A percentile compares a stretch with the other conserved stretches of the same genome.
Conservation (phyloP, 2,329 filamentous ascomycete species). For the Dactylellina sp. region DNA sequence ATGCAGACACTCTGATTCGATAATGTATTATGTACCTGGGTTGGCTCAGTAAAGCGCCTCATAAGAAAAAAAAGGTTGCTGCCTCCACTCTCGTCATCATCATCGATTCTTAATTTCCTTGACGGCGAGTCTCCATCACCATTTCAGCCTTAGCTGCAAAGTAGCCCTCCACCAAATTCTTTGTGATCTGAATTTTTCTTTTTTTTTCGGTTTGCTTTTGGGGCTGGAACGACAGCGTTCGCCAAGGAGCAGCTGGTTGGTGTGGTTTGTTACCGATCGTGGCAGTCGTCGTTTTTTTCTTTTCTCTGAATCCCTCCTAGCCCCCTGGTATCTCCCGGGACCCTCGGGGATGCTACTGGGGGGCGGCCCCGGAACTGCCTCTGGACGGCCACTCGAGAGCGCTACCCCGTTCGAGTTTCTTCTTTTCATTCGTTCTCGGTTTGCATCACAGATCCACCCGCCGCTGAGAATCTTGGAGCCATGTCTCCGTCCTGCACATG, state of each 20-base stretch:
- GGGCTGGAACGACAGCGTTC: constrained; percentile 25
- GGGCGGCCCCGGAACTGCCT: neutral
- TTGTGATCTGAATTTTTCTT: constrained; percentile 24
- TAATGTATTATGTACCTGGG: constrained; percentile 4
- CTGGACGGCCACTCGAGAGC: neutral
- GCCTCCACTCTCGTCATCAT: constrained; percentile 47
- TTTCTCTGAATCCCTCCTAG: neutral
- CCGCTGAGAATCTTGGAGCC: neutral
- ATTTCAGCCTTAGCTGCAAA: constrained; percentile 50
- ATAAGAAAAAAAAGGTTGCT: constrained; percentile 25
- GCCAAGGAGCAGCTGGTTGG: constrained; percentile 34
- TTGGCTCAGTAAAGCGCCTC: constrained; percentile 27
- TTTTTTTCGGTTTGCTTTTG: constrained; percentile 27
- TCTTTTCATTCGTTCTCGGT: constrained; percentile 28
- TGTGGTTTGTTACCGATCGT: constrained; percentile 11
- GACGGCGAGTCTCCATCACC: constrained; percentile 36
- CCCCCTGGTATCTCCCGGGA: neutral
- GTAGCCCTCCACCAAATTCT: constrained; percentile 40
- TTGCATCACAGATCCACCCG: constrained; percentile 17
- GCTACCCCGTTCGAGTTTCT: constrained; percentile 19
- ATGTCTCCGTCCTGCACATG: constrained; percentile 14
- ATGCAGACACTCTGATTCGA: constrained; percentile 36
- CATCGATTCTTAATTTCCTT: constrained; percentile 49
- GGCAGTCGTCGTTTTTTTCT: constrained; percentile 23
- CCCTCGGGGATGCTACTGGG: too few relatives aligned